Conservation (phyloP, 129 eudicot species). For the Pulicaria dysenterica region DNA sequence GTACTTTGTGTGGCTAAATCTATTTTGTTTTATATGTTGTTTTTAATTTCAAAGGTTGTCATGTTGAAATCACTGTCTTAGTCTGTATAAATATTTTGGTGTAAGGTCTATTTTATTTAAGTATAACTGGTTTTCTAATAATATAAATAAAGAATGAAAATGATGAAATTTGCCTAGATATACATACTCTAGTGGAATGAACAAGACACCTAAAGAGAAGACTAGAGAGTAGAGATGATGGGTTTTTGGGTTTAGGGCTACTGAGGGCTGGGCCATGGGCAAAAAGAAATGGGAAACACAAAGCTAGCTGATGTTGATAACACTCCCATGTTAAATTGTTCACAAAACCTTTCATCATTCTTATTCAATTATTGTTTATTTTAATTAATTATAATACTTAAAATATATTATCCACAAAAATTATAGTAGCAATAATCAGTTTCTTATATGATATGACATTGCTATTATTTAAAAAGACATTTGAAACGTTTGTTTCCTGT, state of each 20-base stretch:
- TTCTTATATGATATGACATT: not conserved
- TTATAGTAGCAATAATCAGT: constrained; percentile 3
- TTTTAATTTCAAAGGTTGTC: not conserved
- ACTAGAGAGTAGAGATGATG: no score
- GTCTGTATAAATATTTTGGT: not conserved
- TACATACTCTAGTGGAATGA: not conserved
- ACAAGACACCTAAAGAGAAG: not conserved
- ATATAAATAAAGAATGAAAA: no score
- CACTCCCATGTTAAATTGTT: constrained; percentile 24
- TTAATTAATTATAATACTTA: not conserved
- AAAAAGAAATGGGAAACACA: constrained; percentile 22
- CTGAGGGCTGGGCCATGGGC: constrained; percentile 4
- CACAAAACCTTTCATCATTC: constrained; percentile 18
- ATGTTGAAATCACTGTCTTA: not conserved
- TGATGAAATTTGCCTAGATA: no score
- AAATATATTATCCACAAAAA: constrained; percentile 9
- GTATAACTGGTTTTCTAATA: not conserved
- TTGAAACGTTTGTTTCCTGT: not conserved
- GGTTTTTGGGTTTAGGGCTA: not conserved
- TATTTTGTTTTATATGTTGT: not conserved
- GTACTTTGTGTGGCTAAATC: not conserved
- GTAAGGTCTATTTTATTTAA: constrained; percentile 3
- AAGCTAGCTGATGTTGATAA: constrained; percentile 31
- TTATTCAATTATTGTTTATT: constrained; percentile 19
- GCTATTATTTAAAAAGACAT: not conserved